Percentiles rank a stretch among this genome's conserved stretches.
Conservation (phyloP, 2,329 filamentous ascomycete genomes). For the Cordyceps cateniannulata region DNA sequence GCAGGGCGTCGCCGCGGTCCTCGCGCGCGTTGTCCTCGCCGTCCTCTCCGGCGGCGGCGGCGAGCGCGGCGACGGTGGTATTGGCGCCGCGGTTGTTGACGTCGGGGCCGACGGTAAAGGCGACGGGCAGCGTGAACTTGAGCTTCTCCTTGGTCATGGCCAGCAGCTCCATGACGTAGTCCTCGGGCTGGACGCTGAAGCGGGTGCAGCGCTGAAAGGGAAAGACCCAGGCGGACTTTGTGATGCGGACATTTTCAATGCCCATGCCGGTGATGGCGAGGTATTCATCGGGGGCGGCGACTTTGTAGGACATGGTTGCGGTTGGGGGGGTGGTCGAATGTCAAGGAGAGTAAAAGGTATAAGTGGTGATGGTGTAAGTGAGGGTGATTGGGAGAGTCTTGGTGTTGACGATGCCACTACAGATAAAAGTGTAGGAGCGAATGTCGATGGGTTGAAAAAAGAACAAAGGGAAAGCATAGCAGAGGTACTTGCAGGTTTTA, state of each 20-base stretch:
- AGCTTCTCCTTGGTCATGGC: conserved; percentile 89
- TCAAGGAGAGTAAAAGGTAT: background rate
- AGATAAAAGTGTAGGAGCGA: background rate
- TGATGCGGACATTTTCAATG: conserved; percentile 67
- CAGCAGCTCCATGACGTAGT: conserved; percentile 76
- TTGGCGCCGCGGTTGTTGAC: conserved; percentile 54
- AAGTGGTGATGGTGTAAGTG: background rate
- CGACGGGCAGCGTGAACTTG: conserved; percentile 72
- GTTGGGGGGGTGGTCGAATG: conserved; percentile 15
- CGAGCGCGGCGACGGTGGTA: conserved; percentile 17
- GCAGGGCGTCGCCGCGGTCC: conserved; percentile 61
- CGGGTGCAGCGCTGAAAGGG: conserved; percentile 62
- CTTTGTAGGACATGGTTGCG: conserved; percentile 53
- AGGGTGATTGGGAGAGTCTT: too few relatives aligned
- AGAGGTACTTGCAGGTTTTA: background rate
- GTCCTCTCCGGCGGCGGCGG: conserved; percentile 17
- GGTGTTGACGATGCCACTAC: background rate
- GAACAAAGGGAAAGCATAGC: background rate
- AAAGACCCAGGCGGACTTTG: conserved; percentile 67
- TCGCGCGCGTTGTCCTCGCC: conserved; percentile 44
- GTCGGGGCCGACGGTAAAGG: conserved; percentile 80
- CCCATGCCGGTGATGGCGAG: conserved; percentile 80
- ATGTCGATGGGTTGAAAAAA: background rate
- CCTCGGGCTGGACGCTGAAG: conserved; percentile 65
- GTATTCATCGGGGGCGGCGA: conserved; percentile 74